phyloP scores from a whole-genome alignment of 2,329 filamentous ascomycete species.

The Nemania bipapillata region DNA sequence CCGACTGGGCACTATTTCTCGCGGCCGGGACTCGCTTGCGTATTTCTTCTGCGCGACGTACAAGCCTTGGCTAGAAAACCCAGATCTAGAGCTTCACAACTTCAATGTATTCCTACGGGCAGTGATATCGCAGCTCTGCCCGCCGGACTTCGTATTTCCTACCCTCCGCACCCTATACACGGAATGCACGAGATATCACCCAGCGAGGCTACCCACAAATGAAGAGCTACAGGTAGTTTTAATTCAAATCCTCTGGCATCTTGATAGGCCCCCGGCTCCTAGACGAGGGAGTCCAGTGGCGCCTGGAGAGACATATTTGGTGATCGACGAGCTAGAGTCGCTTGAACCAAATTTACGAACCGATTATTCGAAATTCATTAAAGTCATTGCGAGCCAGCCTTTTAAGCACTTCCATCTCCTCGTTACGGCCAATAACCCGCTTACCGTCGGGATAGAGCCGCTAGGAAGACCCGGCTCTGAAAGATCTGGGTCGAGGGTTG shows the following conservation, averaged over 20 bases:
- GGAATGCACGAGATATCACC: slow-evolving; percentile 30
- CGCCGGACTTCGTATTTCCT: slow-evolving; percentile 21
- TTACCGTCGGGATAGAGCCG: slow-evolving; percentile 3
- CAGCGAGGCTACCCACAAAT: slow-evolving; percentile 24
- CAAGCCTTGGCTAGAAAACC: background rate
- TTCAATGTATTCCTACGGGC: slow-evolving; percentile 36
- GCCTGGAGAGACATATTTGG: slow-evolving; percentile 36
- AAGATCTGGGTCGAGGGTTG: too few relatives aligned
- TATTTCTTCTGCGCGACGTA: slow-evolving; percentile 40
- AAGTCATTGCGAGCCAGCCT: background rate
- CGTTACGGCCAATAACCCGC: background rate
- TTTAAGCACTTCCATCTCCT: slow-evolving; percentile 34
- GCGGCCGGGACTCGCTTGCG: slow-evolving; percentile 33
- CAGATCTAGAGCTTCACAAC: background rate
- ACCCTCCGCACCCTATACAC: slow-evolving; percentile 27
- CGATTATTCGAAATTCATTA: slow-evolving; percentile 28
- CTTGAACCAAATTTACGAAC: slow-evolving; percentile 15
- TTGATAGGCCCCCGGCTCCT: background rate
- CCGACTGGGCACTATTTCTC: slow-evolving; percentile 1
- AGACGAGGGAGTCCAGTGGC: background rate
- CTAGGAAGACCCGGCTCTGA: background rate
- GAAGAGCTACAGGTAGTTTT: slow-evolving; percentile 26
- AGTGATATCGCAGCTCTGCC: slow-evolving; percentile 36
- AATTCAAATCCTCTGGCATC: slow-evolving; percentile 19
- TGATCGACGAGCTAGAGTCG: slow-evolving; percentile 33